Evolutionary conservation across 805 yeast species (phyloP).

Genomic region (Vanderwaltozyma tropicalis): DNA sequence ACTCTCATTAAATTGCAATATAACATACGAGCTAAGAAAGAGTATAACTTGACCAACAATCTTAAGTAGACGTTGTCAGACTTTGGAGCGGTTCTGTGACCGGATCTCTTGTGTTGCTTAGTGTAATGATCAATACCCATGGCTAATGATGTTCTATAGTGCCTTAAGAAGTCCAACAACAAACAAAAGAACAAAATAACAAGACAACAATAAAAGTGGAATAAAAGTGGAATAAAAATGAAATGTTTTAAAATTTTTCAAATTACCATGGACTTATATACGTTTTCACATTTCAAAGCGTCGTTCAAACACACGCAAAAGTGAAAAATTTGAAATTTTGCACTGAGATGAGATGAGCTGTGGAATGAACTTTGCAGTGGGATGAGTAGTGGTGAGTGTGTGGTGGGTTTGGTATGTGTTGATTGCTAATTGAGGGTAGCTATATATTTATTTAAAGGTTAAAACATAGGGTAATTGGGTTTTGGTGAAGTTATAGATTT

Average conservation of each 20-base stretch:
- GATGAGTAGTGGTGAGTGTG: neutral
- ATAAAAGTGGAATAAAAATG: neutral
- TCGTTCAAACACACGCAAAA: neutral
- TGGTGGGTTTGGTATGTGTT: neutral
- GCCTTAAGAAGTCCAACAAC: too few species aligned
- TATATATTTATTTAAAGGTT: neutral
- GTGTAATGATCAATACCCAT: conserved; percentile 97
- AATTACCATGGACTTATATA: neutral
- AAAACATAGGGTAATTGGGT: too few species aligned
- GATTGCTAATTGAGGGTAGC: too few species aligned
- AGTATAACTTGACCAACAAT: conserved; percentile 93
- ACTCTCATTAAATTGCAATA: neutral
- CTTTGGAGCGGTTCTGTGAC: conserved; percentile 99
- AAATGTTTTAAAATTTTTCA: neutral
- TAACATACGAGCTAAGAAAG: conserved; percentile 97
- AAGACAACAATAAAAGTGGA: neutral
- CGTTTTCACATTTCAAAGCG: neutral
- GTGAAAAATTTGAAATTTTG: neutral
- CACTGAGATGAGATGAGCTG: neutral
- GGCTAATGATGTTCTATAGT: conserved; percentile 8
- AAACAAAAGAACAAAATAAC: neutral
- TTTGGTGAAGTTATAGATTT: neutral
- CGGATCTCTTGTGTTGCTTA: conserved; percentile 91
- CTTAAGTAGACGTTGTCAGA: conserved; percentile 98
- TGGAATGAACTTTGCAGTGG: neutral